phyloP scores from a whole-genome alignment of 2,329 filamentous ascomycete species.

The Escovopsis sp. region DNA sequence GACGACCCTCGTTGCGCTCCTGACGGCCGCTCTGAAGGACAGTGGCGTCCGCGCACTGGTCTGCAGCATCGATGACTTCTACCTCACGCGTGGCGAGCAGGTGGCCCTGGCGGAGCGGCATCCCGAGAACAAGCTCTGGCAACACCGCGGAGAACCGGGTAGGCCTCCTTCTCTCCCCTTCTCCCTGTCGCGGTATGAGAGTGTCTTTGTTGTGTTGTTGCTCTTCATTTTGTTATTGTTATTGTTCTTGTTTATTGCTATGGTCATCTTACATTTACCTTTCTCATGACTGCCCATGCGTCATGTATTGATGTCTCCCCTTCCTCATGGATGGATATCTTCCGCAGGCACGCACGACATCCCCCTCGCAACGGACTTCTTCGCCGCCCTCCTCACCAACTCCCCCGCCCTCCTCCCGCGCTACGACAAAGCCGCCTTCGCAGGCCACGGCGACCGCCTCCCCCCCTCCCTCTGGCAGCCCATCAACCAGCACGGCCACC shows the following conservation, averaged over 20 bases:
- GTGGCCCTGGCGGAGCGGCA: constrained; percentile 47
- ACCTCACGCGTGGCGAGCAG: constrained; percentile 60
- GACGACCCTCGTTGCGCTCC: constrained; percentile 63
- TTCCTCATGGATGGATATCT: background rate
- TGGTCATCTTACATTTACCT: background rate
- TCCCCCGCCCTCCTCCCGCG: constrained; percentile 45
- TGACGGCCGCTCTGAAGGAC: constrained; percentile 45
- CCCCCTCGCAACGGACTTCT: constrained; percentile 45
- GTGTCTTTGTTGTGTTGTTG: too few species aligned
- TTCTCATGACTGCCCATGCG: background rate
- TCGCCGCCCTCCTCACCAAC: constrained; percentile 40
- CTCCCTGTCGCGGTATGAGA: background rate
- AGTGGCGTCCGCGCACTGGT: constrained; percentile 50
- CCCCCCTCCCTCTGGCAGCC: constrained; percentile 45
- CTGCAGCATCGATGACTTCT: constrained; percentile 81
- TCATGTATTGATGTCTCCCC: background rate
- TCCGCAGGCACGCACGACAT: constrained; percentile 56
- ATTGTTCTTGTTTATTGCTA: background rate
- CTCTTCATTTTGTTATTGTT: background rate
- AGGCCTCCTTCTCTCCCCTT: constrained; percentile 5
- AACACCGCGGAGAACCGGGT: constrained; percentile 71
- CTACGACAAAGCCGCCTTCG: constrained; percentile 73
- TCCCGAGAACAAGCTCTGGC: constrained; percentile 59
- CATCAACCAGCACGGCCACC: constrained; percentile 36
- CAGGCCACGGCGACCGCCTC: constrained; percentile 62